Base-by-base conservation (phyloP, 208 protist genomes). In the Crithidia bombi region DNA sequence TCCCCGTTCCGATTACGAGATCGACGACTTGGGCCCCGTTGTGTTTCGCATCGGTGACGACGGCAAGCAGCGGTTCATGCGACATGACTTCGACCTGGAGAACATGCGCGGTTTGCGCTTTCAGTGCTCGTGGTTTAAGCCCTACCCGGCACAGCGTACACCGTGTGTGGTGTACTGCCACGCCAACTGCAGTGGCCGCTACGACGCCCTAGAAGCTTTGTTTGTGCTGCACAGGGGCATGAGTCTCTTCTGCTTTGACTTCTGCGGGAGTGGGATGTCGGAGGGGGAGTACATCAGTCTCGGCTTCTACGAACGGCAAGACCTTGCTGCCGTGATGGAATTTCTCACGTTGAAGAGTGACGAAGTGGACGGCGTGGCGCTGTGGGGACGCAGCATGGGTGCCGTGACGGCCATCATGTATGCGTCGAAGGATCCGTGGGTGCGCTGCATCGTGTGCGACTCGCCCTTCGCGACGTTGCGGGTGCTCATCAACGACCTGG, bases 301-400 rank as follows among this genome's bases (percentile, higher is more conserved):
- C 30, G 97, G 97, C 17, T 95, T 96, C 75, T 98, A 96, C 78
- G 97, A 98, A 75, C 93, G 96, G 46, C 88, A 98, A 51, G 97
- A 98, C 83, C 70, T 98, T 9, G 82, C 75, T 9, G 80, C 86
- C 0, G 82, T 98, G 35, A 84, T 97, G 7, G 89, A 98, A 44
- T 95, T 96, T 63, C 78, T 98, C 25, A 52, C 67, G 26, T 50
- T 61, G 30, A 74, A 89, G 66, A 51, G 64, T 28, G 64, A 79
- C 55, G 82, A 90, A 41, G 91, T 97, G 49, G 82, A 88, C 17
- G 78, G 82, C 3, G 85, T 97, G 52, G 87, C 77, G 56, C 64
- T 98, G 30, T 98, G 96, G 95, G 96, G 96, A 12, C 81, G 96
- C 46, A 97, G 90, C 69, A 99, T 99, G 97, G 97, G 97, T 26